Evolutionary conservation across 2,329 filamentous ascomycete species (phyloP).

Genomic region (Ceratocystis eucalypticola): DNA sequence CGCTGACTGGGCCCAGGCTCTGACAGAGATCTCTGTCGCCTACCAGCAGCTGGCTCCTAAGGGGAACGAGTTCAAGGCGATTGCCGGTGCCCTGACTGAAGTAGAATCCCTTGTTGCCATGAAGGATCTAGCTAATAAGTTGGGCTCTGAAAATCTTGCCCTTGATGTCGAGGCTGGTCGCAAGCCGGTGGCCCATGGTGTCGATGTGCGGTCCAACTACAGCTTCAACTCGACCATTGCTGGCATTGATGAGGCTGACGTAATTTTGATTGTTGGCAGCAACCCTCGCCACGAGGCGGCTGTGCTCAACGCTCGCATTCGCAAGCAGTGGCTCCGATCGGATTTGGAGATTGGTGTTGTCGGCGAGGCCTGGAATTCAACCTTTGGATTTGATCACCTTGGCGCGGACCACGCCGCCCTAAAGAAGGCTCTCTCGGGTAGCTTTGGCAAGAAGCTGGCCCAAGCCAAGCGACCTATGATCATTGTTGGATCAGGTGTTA

Average conservation of each 20-base stretch:
- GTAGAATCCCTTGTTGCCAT: conserved; percentile 88
- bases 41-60: conserved; percentile 68
- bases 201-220: conserved; percentile 90
- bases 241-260: conserved; percentile 87
- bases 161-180: conserved; percentile 78
- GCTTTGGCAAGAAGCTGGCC: conserved; percentile 86
- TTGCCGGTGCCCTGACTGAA: conserved; percentile 83
- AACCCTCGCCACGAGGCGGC: conserved; percentile 94
- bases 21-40: conserved; percentile 72
- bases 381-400: conserved; percentile 88
- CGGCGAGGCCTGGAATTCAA: conserved; percentile 82
- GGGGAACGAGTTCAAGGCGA: conserved; percentile 88
- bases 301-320: conserved; percentile 87
- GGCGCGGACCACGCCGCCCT: conserved; percentile 66
- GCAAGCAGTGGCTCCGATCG: conserved; percentile 94
- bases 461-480: conserved; percentile 90
- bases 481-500: conserved; percentile 80
- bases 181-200: conserved; percentile 75
- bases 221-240: conserved; percentile 91
- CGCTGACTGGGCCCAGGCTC: conserved; percentile 87
- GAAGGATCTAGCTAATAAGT: conserved; percentile 93
- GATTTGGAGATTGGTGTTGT: conserved; percentile 87
- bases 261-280: conserved; percentile 81
- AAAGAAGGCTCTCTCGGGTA: conserved; percentile 70
- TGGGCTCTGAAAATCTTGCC: conserved; percentile 89